Evolutionary conservation across 345 rosid species (phyloP), one percentile per base, ranked within the genome.

Genomic region (Jatropha curcas): DNA sequence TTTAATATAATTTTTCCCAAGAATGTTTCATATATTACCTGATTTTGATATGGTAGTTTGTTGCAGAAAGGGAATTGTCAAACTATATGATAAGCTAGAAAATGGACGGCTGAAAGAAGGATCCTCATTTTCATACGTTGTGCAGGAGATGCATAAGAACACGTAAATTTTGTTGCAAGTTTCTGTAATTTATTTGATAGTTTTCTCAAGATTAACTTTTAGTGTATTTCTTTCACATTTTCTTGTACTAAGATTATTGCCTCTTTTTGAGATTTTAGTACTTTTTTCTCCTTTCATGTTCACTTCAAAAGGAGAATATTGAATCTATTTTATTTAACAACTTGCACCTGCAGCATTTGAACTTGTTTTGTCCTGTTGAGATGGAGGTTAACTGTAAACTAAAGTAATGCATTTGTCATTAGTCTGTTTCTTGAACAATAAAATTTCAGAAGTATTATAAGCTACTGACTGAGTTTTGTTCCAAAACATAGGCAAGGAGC

Each of bases 401-500:
- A n/a, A n/a, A n/a, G n/a, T n/a, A n/a, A n/a, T n/a, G n/a, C n/a
- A n/a, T n/a, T n/a, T n/a, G n/a, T n/a, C n/a, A n/a, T n/a, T n/a
- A n/a, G 4, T 24, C 2, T 22, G n/a, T 9, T 48, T 0, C 0
- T 3, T 11, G 33, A 25, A 22, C 13, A 39, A n/a, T n/a, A n/a
- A n/a, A n/a, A n/a, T n/a, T n/a, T n/a, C 8, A 20, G 25, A n/a
- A n/a, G 1, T 4, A 35, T 25, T 28, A 25, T 37, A 57, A n/a
- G 22, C 51, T 4, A 27, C 31, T 3, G 59, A 1, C 46, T 45
- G 17, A 30, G 59, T 53, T 20, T 74, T 25, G 55, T 31, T 59
- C n/a, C 39, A 63, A 60, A 75, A 71, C 74, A 33, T 80, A 94
- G 98, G 84, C 94, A 88, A 88, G 98, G 98, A 74, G 87, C 90